Base-by-base conservation (phyloP, 2,329 filamentous ascomycete genomes). In the Ceratocystis albifundus region DNA sequence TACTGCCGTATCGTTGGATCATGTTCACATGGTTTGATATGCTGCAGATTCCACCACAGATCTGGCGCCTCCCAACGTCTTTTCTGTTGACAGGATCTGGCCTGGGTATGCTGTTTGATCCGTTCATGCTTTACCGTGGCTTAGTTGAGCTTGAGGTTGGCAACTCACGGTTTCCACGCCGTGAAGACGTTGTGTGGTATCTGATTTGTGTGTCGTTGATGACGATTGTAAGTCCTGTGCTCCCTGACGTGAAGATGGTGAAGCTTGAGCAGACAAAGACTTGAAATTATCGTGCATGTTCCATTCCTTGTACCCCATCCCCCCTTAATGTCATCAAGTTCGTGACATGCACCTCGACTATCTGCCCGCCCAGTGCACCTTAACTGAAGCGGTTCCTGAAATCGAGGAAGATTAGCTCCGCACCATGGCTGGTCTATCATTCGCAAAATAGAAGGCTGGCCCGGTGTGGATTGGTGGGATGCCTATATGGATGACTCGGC, bases 341-440 rank as follows among this genome's bases (percentile, higher is more conserved):
- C 30, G 48, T 25, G 66, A 30, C 69, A 66, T 71, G 75, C 78
- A 66, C 76, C 81, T 83, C 81, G 79, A 79, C 80, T 85, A 88
- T 88, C 87, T 90, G 87, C 87, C 87, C 87, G 87, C 82, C 84
- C 87, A 88, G 87, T 80, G 80, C 73, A 65, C 82, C 77, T 82
- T 87, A 84, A 80, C 86, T 89, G 86, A 87, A 82, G 80, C 87
- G 87, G 87, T 90, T 90, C 87, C 87, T 90, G 86, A 79, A 88
- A 85, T 77, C 80, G 87, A 90, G 87, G 87, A 81, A 90, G 86
- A 90, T 84, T 79, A 83, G 85, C 87, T 86, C 82, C 84, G 80
- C 82, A 82, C 80, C 80, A 80, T 74, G 71, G 73, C 71, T 75
- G 61, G 77, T 79, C 81, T 80, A 78, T 84, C 81, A 86, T 88